phyloP scores from a whole-genome alignment of 129 eudicot species.

The Mikania micrantha region DNA sequence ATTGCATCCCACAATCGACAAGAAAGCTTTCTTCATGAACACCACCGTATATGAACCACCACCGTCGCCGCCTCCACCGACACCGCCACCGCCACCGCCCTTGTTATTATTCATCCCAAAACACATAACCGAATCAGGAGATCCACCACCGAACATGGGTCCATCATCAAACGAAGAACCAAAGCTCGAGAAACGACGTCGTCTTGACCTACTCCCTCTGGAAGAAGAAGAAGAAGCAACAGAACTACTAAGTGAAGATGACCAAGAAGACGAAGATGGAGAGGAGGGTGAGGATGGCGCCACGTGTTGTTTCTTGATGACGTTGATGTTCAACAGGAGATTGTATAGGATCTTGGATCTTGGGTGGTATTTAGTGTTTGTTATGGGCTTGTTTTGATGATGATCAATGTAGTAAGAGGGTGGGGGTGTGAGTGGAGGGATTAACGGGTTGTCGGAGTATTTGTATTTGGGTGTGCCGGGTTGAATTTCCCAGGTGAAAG shows the following conservation, averaged over 20 bases:
- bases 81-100: too few species aligned
- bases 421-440: conserved; percentile 88
- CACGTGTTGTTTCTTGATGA: conserved; percentile 26
- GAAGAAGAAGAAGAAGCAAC: conserved; percentile 18
- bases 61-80: too few species aligned
- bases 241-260: conserved; percentile 20
- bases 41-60: conserved; percentile 14
- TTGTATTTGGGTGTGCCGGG: conserved; percentile 85
- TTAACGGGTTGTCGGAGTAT: conserved; percentile 25
- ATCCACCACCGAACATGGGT: too few species aligned
- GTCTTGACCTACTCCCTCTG: conserved; percentile 14
- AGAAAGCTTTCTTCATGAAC: conserved; percentile 33
- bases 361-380: conserved; percentile 16
- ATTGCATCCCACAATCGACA: conserved; percentile 28
- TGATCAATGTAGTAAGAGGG: conserved; percentile 46
- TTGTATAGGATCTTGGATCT: conserved; percentile 32
- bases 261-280: conserved; percentile 31
- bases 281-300: conserved; percentile 30
- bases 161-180: conserved; percentile 51
- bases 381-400: conserved; percentile 18
- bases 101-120: too few species aligned
- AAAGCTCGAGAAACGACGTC: conserved; percentile 43
- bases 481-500: conserved; percentile 72
- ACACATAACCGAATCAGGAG: too few species aligned
- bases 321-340: conserved; percentile 26